phyloP scores from a whole-genome alignment of 2,329 filamentous ascomycete genomes.

The Gnomoniopsis smithogilvyi region DNA sequence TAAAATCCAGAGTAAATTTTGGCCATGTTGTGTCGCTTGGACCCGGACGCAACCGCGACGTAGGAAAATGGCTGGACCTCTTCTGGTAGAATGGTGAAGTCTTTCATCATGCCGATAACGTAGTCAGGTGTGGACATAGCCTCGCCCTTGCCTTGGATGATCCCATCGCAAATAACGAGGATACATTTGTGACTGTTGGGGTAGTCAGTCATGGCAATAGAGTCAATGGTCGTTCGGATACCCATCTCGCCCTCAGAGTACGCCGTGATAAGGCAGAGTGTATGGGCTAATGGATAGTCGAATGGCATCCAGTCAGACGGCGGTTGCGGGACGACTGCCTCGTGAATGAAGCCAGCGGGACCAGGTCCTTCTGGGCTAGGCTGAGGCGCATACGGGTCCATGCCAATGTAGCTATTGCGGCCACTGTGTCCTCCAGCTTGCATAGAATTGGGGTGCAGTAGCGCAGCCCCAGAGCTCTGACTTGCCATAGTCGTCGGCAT shows the following conservation, averaged over 20 bases:
- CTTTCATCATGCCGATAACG: slow-evolving; percentile 89
- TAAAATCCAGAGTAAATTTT: slow-evolving; percentile 98
- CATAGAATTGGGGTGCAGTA: slow-evolving; percentile 67
- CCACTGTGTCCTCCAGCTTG: slow-evolving; percentile 67
- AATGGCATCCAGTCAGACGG: slow-evolving; percentile 97
- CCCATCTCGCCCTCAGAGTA: slow-evolving; percentile 96
- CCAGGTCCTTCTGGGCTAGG: slow-evolving; percentile 68
- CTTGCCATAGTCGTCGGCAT: slow-evolving; percentile 93
- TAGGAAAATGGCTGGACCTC: slow-evolving; percentile 92
- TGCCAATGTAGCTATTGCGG: slow-evolving; percentile 61
- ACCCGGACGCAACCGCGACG: slow-evolving; percentile 90
- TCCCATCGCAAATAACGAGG: slow-evolving; percentile 91
- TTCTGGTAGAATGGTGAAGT: slow-evolving; percentile 73
- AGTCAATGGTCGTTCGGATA: slow-evolving; percentile 90
- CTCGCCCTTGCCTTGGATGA: slow-evolving; percentile 96
- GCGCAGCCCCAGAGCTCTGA: slow-evolving; percentile 70
- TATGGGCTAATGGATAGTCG: slow-evolving; percentile 89
- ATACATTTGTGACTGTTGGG: slow-evolving; percentile 99
- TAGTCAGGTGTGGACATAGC: slow-evolving; percentile 83
- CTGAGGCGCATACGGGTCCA: slow-evolving; percentile 48
- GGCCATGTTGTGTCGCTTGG: slow-evolving; percentile 99
- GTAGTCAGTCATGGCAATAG: slow-evolving; percentile 95
- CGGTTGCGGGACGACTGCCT: slow-evolving; percentile 91
- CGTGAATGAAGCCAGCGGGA: slow-evolving; percentile 92
- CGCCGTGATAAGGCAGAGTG: slow-evolving; percentile 90